These are phyloP conservation scores for Pseudogymnoascus sp. DNA, from an alignment of 2,329 filamentous ascomycete species.

Conservation along the genomic window DNA sequence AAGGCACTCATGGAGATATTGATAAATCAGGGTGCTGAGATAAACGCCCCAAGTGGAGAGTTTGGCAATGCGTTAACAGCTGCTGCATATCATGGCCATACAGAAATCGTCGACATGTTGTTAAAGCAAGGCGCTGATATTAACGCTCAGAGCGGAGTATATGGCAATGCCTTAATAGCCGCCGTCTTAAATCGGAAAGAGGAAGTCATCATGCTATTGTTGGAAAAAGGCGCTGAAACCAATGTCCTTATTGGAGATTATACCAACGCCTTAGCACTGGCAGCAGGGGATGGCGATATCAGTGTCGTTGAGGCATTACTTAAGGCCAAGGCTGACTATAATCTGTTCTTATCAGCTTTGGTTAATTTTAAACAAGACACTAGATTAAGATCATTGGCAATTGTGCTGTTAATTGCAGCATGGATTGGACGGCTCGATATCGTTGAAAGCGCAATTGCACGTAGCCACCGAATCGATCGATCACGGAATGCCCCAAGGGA, in stretches of 20 bases:
- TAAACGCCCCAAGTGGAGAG: neutral
- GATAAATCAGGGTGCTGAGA: neutral
- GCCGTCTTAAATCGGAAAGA: conserved; percentile 23
- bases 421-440: neutral
- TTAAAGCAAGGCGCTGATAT: conserved; percentile 13
- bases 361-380: neutral
- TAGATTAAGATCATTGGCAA: neutral
- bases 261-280: neutral
- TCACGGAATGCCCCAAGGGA: neutral
- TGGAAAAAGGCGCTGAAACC: conserved; percentile 12
- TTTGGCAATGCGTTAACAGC: neutral
- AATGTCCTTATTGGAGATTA: conserved; percentile 9
- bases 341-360: neutral
- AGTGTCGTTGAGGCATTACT: conserved; percentile 24
- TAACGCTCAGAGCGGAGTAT: conserved; percentile 10
- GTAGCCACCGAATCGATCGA: neutral
- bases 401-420: neutral
- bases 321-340: neutral
- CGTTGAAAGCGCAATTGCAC: neutral
- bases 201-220: conserved; percentile 24
- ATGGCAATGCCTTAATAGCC: conserved; percentile 5
- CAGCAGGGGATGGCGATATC: conserved; percentile 24
- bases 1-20: neutral
- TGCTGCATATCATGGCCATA: conserved; percentile 21
- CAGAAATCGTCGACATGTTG: conserved; percentile 25